Conservation (phyloP, 1,284 basidiomycete genomes). For the Irpex lacteus region DNA sequence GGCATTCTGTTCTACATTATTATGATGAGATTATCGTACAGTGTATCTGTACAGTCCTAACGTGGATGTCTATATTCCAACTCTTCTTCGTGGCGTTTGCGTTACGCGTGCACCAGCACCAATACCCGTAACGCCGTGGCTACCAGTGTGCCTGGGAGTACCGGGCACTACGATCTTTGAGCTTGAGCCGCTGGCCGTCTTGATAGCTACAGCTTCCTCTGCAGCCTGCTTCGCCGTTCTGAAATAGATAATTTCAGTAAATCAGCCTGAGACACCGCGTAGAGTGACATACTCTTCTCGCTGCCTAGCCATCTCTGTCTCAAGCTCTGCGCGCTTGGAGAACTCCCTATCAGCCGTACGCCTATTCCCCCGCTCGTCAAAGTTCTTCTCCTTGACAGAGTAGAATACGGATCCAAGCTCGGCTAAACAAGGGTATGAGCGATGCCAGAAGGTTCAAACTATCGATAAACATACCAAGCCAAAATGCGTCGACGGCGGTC, state of each 20-base stretch:
- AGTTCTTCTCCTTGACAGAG: slow-evolving; percentile 93
- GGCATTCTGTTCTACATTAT: too few species aligned
- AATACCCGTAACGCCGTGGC: slow-evolving; percentile 37
- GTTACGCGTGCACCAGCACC: slow-evolving; percentile 61
- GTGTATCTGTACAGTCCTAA: too few species aligned
- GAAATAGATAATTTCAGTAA: slow-evolving; percentile 9
- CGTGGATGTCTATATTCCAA: slow-evolving; percentile 21
- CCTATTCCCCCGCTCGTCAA: slow-evolving; percentile 77
- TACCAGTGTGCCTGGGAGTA: slow-evolving; percentile 66
- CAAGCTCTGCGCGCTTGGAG: slow-evolving; percentile 84
- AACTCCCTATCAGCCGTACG: slow-evolving; percentile 84
- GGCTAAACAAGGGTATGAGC: slow-evolving; percentile 42
- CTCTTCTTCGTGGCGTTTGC: slow-evolving; percentile 62
- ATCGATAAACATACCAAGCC: slow-evolving; percentile 65
- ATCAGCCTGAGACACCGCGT: background rate
- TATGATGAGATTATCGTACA: too few species aligned
- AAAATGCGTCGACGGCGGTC: slow-evolving; percentile 92
- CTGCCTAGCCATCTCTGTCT: slow-evolving; percentile 85
- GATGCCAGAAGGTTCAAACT: slow-evolving; percentile 8
- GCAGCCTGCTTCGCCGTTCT: slow-evolving; percentile 65
- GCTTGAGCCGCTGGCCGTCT: slow-evolving; percentile 54
- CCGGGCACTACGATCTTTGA: slow-evolving; percentile 77
- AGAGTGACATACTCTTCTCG: slow-evolving; percentile 76
- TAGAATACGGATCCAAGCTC: slow-evolving; percentile 94
- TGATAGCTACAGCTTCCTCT: slow-evolving; percentile 61